phyloP scores from a whole-genome alignment of 129 eudicot species.

The Deinandra increscens region DNA sequence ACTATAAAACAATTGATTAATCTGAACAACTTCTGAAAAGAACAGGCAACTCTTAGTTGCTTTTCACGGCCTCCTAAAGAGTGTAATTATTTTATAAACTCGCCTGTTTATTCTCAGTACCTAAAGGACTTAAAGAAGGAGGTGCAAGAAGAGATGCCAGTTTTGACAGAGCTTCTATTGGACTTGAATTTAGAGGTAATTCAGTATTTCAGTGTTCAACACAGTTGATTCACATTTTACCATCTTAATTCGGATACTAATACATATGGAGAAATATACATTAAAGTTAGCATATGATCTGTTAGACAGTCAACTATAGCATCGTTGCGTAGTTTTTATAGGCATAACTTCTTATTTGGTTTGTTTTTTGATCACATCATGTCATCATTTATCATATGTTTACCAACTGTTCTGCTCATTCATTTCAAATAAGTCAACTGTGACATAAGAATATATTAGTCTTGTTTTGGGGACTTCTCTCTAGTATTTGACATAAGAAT shows the following conservation, averaged over 20 bases:
- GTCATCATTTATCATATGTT: not conserved
- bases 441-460: not conserved
- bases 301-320: not conserved
- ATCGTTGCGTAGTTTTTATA: not conserved
- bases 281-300: slow-evolving; percentile 1
- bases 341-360: slow-evolving; percentile 6
- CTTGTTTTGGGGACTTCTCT: slow-evolving; percentile 12
- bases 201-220: not conserved
- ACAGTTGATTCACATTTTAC: not conserved
- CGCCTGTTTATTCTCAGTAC: slow-evolving; percentile 46
- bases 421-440: not conserved
- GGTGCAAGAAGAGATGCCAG: slow-evolving; percentile 67
- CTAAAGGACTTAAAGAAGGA: slow-evolving; percentile 65
- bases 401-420: not conserved
- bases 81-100: not conserved
- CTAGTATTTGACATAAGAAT: slow-evolving; percentile 13
- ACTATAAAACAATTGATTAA: not conserved
- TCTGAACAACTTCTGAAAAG: not conserved
- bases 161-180: slow-evolving; percentile 47
- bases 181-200: slow-evolving; percentile 65
- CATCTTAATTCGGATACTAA: slow-evolving; percentile 5
- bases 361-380: slow-evolving; percentile 12
- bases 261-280: not conserved
- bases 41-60: slow-evolving; percentile 3
- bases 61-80: slow-evolving; percentile 7